Percentiles rank a stretch among this genome's conserved stretches.
Conservation (phyloP, 2,329 filamentous ascomycete species). For the Corniculantispora saksenae region DNA sequence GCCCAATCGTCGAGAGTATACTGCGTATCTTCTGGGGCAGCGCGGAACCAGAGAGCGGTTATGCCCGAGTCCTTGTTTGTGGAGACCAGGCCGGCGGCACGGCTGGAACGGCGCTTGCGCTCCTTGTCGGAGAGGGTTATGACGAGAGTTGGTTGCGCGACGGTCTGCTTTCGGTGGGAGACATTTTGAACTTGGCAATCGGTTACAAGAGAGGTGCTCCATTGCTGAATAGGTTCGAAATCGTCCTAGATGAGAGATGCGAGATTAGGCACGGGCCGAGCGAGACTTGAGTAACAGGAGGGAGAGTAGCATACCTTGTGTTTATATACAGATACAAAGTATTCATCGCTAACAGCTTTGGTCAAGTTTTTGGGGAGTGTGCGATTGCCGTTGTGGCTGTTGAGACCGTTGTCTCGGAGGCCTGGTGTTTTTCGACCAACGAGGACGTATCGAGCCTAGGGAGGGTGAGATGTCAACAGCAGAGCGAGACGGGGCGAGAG, state of each 20-base stretch:
- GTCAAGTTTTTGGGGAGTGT: slow-evolving; percentile 39
- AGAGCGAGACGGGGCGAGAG: not conserved
- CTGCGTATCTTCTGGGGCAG: slow-evolving; percentile 51
- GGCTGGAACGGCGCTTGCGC: slow-evolving; percentile 64
- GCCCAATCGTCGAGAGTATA: slow-evolving; percentile 61
- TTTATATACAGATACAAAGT: slow-evolving; percentile 58
- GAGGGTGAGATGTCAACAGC: not conserved
- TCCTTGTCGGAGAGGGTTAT: slow-evolving; percentile 61
- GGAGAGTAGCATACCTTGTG: slow-evolving; percentile 50
- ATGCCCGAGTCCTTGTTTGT: slow-evolving; percentile 51
- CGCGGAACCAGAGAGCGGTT: slow-evolving; percentile 58
- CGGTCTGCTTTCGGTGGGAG: slow-evolving; percentile 62
- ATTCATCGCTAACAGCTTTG: slow-evolving; percentile 41
- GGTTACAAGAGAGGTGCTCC: slow-evolving; percentile 52
- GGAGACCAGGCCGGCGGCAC: slow-evolving; percentile 57
- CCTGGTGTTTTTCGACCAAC: slow-evolving; percentile 44
- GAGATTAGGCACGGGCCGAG: slow-evolving; percentile 19
- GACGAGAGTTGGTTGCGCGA: slow-evolving; percentile 60
- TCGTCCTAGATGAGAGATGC: slow-evolving; percentile 51
- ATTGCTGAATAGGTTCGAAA: slow-evolving; percentile 54
- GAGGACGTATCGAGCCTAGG: slow-evolving; percentile 60
- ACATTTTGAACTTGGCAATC: slow-evolving; percentile 61
- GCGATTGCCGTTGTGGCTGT: slow-evolving; percentile 37
- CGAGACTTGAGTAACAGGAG: not conserved
- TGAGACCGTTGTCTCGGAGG: slow-evolving; percentile 32